Evolutionary conservation across 164 flowering plant genomes (phyloP).

Genomic region (Paratinospora sagittata): DNA sequence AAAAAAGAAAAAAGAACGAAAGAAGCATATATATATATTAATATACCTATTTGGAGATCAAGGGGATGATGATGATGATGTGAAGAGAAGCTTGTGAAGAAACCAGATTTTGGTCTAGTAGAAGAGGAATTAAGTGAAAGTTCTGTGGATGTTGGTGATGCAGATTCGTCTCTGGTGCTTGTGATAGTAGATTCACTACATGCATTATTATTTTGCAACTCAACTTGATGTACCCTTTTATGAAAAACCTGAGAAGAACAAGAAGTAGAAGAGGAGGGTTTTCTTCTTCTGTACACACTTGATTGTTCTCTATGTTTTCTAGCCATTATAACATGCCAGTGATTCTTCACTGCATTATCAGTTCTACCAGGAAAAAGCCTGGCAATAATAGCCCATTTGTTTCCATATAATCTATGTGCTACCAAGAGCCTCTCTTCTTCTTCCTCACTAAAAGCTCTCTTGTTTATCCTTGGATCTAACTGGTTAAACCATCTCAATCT

Average conservation of each 20-base stretch:
- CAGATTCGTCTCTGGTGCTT: slow-evolving; percentile 40
- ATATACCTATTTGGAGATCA: slow-evolving; percentile 13
- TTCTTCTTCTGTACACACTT: slow-evolving; percentile 38
- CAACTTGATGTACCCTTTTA: background rate
- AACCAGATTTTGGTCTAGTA: slow-evolving; percentile 6
- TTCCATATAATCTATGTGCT: slow-evolving; percentile 56
- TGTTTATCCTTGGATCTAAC: slow-evolving; percentile 70
- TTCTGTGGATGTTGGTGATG: slow-evolving; percentile 49
- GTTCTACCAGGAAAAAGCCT: slow-evolving; percentile 73
- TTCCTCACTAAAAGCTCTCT: slow-evolving; percentile 56
- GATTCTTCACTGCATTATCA: slow-evolving; percentile 80
- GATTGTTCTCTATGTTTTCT: slow-evolving; percentile 52
- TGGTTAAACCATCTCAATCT: slow-evolving; percentile 84
- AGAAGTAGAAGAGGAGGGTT: slow-evolving; percentile 14
- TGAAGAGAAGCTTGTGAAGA: background rate
- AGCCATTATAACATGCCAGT: slow-evolving; percentile 81
- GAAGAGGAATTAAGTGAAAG: slow-evolving; percentile 41
- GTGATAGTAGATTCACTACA: slow-evolving; percentile 39
- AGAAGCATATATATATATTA: background rate
- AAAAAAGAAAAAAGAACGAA: background rate
- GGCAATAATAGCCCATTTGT: slow-evolving; percentile 78
- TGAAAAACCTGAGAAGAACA: slow-evolving; percentile 8
- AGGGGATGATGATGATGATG: background rate
- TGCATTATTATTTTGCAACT: slow-evolving; percentile 23
- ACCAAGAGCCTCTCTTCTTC: slow-evolving; percentile 63